Base-by-base conservation (phyloP, 148 eudicot species). In the Arctostaphylos glauca region DNA sequence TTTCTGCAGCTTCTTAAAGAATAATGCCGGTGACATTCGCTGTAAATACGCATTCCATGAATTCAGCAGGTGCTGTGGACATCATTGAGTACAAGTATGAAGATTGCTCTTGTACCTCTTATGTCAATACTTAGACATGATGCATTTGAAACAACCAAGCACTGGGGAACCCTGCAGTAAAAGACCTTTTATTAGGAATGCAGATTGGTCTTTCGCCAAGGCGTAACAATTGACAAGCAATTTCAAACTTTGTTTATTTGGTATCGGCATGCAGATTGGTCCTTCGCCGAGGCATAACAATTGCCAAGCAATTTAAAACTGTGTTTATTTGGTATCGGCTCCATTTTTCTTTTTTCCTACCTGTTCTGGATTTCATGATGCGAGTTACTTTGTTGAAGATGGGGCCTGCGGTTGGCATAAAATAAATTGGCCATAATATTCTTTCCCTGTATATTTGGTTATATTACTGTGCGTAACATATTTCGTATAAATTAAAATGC, bases 1-100 rank as follows among this genome's bases (percentile, higher is more conserved):
- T 13, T 13, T 76, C 62, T 76, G 79, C 79, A 76, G 79, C 79
- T 48, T 16, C 13, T 53, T 53, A 5, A 53, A 16, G 79, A 21
- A 76, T 6, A 21, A 76, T 14, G 18, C 79, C 15, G 0, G 10
- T 25, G 8, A 52, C 62, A 54, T 16, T 31, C 38, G 0, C 38
- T 1, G 38, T 31, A 31, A 31, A 31, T 31, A 31, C n/a, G n/a
- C n/a, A n/a, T n/a, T n/a, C n/a, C n/a, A n/a, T n/a, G n/a, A n/a
- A n/a, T n/a, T n/a, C n/a, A n/a, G n/a, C n/a, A n/a, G n/a, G n/a
- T 31, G 38, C 38, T 31, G 38, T 31, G 38, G 38, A 31, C 38
- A 31, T 31, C 38, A 31, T 31, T 31, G 13, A 31, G 15, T 25
- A 46, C 53, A 31, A 76, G 55, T 25, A 23, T 13, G 12, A 52